Evolutionary conservation across 2,329 filamentous ascomycete species (phyloP).

Genomic region (Tympanopsis confertula): DNA sequence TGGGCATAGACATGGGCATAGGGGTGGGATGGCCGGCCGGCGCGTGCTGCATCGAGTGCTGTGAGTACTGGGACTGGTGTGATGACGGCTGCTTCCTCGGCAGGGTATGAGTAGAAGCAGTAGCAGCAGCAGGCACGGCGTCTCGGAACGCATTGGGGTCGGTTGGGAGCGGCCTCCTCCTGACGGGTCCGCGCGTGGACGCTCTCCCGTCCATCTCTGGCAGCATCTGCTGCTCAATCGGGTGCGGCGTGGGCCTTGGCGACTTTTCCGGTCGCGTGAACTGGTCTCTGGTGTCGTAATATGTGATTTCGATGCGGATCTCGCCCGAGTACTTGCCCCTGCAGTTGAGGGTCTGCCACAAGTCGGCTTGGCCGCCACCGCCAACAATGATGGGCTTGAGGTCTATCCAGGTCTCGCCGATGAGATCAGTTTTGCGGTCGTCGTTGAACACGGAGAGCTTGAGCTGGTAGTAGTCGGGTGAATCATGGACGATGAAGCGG

Average conservation of each 20-base stretch:
- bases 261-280: conserved; percentile 56
- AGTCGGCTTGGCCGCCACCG: conserved; percentile 85
- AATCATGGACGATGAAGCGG: conserved; percentile 90
- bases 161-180: conserved; percentile 71
- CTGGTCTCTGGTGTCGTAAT: conserved; percentile 81
- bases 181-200: conserved; percentile 53
- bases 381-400: conserved; percentile 69
- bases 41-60: not conserved
- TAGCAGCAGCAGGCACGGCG: conserved; percentile 22
- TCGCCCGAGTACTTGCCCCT: conserved; percentile 94
- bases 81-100: too few relatives aligned
- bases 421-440: conserved; percentile 93
- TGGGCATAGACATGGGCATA: not conserved
- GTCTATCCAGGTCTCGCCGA: conserved; percentile 86
- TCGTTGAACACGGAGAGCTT: conserved; percentile 98
- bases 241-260: conserved; percentile 26
- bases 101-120: conserved; percentile 15
- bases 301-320: conserved; percentile 88
- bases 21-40: not conserved
- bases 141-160: conserved; percentile 56
- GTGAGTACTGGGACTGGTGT: not conserved
- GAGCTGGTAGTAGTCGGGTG: conserved; percentile 86
- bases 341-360: conserved; percentile 81
- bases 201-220: conserved; percentile 23
- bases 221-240: conserved; percentile 17